Evolutionary conservation across 768 basidiomycete species (phyloP), one percentile per base, ranked within the genome.

Genomic region (Lactifluus piperatus): DNA sequence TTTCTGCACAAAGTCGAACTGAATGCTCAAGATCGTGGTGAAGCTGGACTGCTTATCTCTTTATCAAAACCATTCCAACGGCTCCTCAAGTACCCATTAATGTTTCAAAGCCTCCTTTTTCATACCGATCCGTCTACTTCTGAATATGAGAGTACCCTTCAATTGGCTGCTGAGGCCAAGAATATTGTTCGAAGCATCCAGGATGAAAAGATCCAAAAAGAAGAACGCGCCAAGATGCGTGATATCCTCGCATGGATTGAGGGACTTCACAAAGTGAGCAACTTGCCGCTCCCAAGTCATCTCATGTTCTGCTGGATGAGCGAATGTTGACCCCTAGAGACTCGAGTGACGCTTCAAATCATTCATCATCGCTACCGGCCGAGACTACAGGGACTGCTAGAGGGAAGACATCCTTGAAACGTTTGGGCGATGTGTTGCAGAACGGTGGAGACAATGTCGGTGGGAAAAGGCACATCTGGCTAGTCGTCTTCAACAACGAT

Each of bases 51-150:
- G 56, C 88, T 91, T 36, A 99, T 99, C 69, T 91, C 91, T 0
- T 77, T 98, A 11, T 94, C 92, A 20, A 98, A 98, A 70, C 95
- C 97, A 2, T 97, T 99, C 75, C 95, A 98, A 69, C 83, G 95
- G 43, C 77, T 99, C 34, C 82, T 97, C 69, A 98, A 98, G 71
- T 97, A 98, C 71, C 97, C 97, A 4, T 80, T 99, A 32, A 81
- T 99, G 48, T 97, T 98, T 75, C 97, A 99, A 73, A 97, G 97
- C 71, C 80, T 97, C 16, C 82, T 98, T 55, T 97, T 88, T 74
- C 91, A 94, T 73, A 97, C 95, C 18, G 97, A 99, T 66, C 94
- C 97, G 2, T 94, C 91, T 63, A 93, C 94, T 4, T 94, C 88
- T 67, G 97, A 99, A 73, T 99, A 97, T 69, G 97, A 99, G 71